phyloP scores from a whole-genome alignment of 306 rosid genomes.

The Pyrus communis region DNA sequence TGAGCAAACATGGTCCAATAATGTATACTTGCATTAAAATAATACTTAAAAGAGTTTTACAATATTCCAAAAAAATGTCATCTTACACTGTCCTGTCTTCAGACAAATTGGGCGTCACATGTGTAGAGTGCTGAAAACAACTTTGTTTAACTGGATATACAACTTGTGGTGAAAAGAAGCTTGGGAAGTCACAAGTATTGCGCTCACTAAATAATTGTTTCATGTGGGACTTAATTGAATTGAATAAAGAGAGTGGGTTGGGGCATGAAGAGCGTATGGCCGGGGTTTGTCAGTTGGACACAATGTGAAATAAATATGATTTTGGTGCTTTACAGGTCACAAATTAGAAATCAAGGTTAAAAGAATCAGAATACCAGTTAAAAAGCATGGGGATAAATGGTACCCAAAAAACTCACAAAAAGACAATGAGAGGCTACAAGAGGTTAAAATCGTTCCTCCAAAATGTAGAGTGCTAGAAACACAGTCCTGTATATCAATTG shows the following conservation, averaged over 20 bases:
- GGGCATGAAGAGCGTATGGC: constrained; percentile 21
- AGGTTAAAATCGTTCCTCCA: neutral
- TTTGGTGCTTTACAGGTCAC: neutral
- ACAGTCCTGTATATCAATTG: accelerated
- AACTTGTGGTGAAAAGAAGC: neutral
- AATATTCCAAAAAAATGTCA: neutral
- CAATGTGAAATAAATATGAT: constrained; percentile 13
- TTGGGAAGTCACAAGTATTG: constrained; percentile 17
- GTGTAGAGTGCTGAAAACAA: no score
- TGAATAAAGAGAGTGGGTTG: constrained; percentile 18
- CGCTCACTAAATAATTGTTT: neutral
- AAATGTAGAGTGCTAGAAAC: neutral
- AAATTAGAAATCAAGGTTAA: constrained; percentile 1
- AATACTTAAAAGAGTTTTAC: neutral
- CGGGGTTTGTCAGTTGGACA: constrained; percentile 10
- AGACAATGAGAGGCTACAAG: neutral
- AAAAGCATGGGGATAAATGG: neutral
- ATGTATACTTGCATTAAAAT: neutral
- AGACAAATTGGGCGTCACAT: no score
- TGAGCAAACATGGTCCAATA: neutral
- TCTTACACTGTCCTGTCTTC: neutral
- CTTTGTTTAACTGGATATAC: neutral
- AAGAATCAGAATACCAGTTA: neutral
- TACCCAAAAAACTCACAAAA: neutral
- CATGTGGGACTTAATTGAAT: neutral